Evolutionary conservation across 345 rosid genomes (phyloP), one percentile per base, ranked within the genome.

Genomic region (Carallia brachiata): DNA sequence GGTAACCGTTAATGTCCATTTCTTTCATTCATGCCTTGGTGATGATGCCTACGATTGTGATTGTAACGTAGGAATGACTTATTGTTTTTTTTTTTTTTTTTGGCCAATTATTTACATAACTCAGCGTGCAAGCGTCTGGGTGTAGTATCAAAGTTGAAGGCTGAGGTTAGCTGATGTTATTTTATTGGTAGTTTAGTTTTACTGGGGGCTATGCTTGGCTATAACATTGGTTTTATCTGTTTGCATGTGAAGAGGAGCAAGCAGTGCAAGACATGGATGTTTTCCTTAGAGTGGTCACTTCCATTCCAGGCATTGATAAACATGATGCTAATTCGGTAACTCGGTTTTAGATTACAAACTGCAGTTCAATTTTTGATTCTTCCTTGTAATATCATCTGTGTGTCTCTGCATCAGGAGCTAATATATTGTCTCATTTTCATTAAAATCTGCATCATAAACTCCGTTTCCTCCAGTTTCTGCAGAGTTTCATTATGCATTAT

Each of bases 281-380:
- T 77, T 92, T 86, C 84, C 59, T 86, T 65, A 73, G 75, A 78
- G 88, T 88, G 57, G 60, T 90, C 59, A 92, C 97, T 62, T 83
- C 97, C 65, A 89, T 92, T 70, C 97, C 97, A 32, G 84, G 86
- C 81, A 90, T 95, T 10, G 79, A 87, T 71, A 88, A 77, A 58
- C 99, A 92, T 75, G 97, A 95, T 69, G 97, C 99, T 60, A 82
- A 86, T 75, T 28, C 83, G 87, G 97, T 90, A 84, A 79, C 64
- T 52, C 34, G 27, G 7, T 57, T 10, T 52, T 27, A 58, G 53
- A 23, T 52, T 27, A 7, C 53, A 8, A 18, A 36, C 23, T 27
- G 4, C 27, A 1, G 60, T 36, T 55, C 19, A 15, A 40, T 17
- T 36, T 6, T 16, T 15, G 17, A 23, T 10, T 36, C 13, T 7